These are phyloP conservation scores for Rhododendron ovatum DNA, from an alignment of 148 eudicot species.

Conservation along the genomic window DNA sequence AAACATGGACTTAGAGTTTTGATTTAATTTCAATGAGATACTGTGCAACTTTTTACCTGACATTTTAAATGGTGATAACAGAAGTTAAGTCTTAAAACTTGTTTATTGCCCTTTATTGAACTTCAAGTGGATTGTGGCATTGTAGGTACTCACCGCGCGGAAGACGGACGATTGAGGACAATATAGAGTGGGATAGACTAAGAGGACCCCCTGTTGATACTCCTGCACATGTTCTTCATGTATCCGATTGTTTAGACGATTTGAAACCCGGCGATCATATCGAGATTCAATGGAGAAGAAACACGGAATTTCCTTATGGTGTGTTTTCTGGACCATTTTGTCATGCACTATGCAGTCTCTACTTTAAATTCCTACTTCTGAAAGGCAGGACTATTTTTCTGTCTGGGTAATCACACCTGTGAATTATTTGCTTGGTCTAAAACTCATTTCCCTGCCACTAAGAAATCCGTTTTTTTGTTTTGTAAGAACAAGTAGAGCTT, in stretches of 20 bases:
- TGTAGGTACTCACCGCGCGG: slow-evolving; percentile 72
- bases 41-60: not conserved
- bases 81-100: not conserved
- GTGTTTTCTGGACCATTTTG: slow-evolving; percentile 2
- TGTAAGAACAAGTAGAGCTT: not conserved
- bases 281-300: slow-evolving; percentile 94
- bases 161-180: slow-evolving; percentile 56
- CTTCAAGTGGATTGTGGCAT: not conserved
- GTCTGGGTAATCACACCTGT: not conserved
- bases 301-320: slow-evolving; percentile 73
- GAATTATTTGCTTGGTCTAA: not conserved
- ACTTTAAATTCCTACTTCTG: not conserved
- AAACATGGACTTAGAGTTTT: not conserved
- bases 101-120: not conserved
- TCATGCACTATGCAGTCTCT: not conserved
- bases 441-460: not conserved
- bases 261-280: slow-evolving; percentile 79
- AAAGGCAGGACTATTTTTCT: not conserved
- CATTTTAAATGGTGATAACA: not conserved
- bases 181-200: slow-evolving; percentile 73
- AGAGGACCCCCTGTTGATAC: slow-evolving; percentile 69
- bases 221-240: slow-evolving; percentile 60
- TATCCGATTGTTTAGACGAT: slow-evolving; percentile 61
- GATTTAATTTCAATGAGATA: not conserved
- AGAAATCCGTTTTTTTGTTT: not conserved